Conservation (phyloP, 2,329 filamentous ascomycete genomes). For the Magnaporthales sp. region DNA sequence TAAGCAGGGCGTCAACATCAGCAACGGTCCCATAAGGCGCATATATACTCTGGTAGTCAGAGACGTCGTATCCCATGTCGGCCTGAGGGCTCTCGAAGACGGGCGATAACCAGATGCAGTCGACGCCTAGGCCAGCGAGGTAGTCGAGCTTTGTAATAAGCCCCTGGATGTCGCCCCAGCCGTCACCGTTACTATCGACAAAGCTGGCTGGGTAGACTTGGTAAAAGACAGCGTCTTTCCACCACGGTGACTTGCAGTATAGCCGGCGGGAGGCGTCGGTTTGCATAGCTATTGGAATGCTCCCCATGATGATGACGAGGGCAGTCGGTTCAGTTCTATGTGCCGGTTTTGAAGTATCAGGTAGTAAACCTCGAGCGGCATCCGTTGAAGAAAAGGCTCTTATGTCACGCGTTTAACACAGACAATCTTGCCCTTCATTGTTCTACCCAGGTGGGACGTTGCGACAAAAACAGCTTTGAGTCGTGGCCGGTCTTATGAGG, state of each 20-base stretch:
- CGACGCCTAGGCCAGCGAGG: slow-evolving; percentile 50
- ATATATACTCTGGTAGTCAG: slow-evolving; percentile 51
- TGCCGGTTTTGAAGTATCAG: background rate
- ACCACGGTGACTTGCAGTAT: slow-evolving; percentile 4
- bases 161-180: slow-evolving; percentile 57
- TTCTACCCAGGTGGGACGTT: background rate
- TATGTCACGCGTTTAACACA: background rate
- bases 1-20: slow-evolving; percentile 55
- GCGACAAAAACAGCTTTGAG: background rate
- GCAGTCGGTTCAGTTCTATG: background rate
- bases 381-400: background rate
- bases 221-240: slow-evolving; percentile 8
- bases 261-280: background rate
- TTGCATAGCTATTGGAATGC: background rate
- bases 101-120: slow-evolving; percentile 51
- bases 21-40: slow-evolving; percentile 51
- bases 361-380: background rate
- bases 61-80: slow-evolving; percentile 58
- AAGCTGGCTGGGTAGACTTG: slow-evolving; percentile 48
- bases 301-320: background rate
- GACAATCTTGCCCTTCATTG: background rate
- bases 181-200: slow-evolving; percentile 48
- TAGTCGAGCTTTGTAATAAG: slow-evolving; percentile 59
- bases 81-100: slow-evolving; percentile 43
- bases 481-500: background rate